Base-by-base conservation (phyloP, 768 basidiomycete genomes). In the Paxillus involutus region DNA sequence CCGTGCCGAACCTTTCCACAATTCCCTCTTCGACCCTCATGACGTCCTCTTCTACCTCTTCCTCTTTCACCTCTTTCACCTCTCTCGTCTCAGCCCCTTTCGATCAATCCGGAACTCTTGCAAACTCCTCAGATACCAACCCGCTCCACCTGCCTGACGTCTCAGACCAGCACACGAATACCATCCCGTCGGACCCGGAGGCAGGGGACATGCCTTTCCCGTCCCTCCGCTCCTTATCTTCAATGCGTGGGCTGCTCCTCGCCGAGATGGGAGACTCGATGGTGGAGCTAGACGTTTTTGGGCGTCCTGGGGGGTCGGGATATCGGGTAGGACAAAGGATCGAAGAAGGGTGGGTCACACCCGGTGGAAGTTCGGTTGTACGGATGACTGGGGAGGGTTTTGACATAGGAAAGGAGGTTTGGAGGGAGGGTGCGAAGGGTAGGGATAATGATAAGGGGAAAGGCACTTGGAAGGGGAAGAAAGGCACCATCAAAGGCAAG, bases 251-350 rank as follows among this genome's bases (percentile, higher is more conserved):
- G 35, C 71, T 81, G 4, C 64, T 76, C 36, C 70, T 70, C 17
- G 82, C 79, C 13, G 80, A 82, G 61, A 63, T 67, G 12, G 80
- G 80, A 12, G 78, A 73, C 43, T 65, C 71, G 10, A 77, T 79
- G 73, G 76, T 81, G 24, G 71, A 76, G 60, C 63, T 80, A 17
- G 76, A 77, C 44, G 44, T 71, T 16, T 69, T 65, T 47, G 64
- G 65, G 4, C 65, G 63, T 10, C 63, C 70, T 24, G 66, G 67
- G 26, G 73, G 61, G 5, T 74, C 75, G 42, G 72, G 73, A 12
- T 75, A 77, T 59, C 66, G 57, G 35, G 67, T 72, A 44, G 81
- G 80, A 6, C 71, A 72, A 35, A 68, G 71, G 49, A 73, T 81
- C 56, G 64, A 63, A 1, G 58, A 67, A 4, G 73, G 64, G 14